Percentiles rank a stretch among this genome's conserved stretches.
phyloP scores from a whole-genome alignment of 805 yeast species.

The Phaffomyces thermotolerans region DNA sequence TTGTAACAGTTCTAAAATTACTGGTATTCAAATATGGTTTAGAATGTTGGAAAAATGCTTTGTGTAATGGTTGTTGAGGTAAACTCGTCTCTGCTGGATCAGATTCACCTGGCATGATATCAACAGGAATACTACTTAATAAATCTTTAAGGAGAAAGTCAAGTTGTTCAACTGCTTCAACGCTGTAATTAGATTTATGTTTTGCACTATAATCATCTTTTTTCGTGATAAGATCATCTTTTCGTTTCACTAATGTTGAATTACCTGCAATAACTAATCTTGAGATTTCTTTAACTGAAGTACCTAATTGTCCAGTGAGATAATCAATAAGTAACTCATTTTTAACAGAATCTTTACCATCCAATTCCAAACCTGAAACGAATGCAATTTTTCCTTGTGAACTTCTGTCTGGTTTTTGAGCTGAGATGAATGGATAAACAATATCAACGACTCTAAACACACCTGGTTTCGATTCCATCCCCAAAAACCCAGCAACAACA shows the following conservation, averaged over 20 bases:
- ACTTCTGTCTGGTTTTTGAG: conserved; percentile 34
- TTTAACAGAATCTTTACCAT: conserved; percentile 37
- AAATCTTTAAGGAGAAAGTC: conserved; percentile 54
- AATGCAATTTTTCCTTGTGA: conserved; percentile 47
- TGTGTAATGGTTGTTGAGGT: conserved; percentile 90
- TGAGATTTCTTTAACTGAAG: conserved; percentile 29
- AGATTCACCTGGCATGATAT: conserved; percentile 73
- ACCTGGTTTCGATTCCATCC: conserved; percentile 80
- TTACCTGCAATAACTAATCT: conserved; percentile 69
- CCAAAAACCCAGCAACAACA: conserved; percentile 76
- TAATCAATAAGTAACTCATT: conserved; percentile 60
- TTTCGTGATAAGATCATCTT: conserved; percentile 10
- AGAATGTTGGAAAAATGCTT: conserved; percentile 52
- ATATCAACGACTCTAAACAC: conserved; percentile 78
- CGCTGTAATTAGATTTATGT: conserved; percentile 44
- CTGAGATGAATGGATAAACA: conserved; percentile 58
- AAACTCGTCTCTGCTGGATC: conserved; percentile 83
- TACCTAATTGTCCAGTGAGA: conserved; percentile 62
- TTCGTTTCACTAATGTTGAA: conserved; percentile 33
- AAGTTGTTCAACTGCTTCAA: conserved; percentile 43
- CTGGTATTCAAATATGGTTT: conserved; percentile 33
- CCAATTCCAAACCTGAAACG: conserved; percentile 67
- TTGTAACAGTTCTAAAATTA: conserved; percentile 42
- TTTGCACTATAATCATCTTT: conserved; percentile 39
- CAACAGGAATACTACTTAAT: conserved; percentile 55